phyloP scores from a whole-genome alignment of 2,329 filamentous ascomycete genomes.

The Ceratocystiopsis minuta region DNA sequence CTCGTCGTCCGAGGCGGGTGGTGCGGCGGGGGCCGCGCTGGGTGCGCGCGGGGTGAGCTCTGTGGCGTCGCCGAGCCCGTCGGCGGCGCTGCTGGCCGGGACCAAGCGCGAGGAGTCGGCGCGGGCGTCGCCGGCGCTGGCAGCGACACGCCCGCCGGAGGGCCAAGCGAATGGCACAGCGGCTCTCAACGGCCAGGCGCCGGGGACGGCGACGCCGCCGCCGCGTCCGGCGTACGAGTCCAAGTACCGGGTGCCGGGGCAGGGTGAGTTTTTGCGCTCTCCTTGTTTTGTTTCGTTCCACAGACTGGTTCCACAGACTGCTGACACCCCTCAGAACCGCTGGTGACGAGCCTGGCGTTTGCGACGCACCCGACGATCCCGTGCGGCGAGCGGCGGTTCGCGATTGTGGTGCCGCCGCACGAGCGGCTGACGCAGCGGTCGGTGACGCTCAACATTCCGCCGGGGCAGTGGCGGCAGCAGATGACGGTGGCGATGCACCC shows the following conservation, averaged over 20 bases:
- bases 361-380: slow-evolving; percentile 50
- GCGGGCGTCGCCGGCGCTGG: slow-evolving; percentile 17
- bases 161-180: neutral
- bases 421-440: slow-evolving; percentile 51
- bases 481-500: slow-evolving; percentile 48
- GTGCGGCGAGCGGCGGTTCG: slow-evolving; percentile 37
- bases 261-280: slow-evolving; percentile 19
- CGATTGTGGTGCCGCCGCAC: slow-evolving; percentile 47
- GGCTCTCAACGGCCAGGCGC: slow-evolving; percentile 7
- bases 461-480: slow-evolving; percentile 51
- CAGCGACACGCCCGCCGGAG: slow-evolving; percentile 4
- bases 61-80: slow-evolving; percentile 23
- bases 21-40: slow-evolving; percentile 12
- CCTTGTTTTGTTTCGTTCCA: no score
- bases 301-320: neutral
- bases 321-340: slow-evolving; percentile 31
- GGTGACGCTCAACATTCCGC: slow-evolving; percentile 50
- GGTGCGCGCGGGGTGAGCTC: slow-evolving; percentile 3
- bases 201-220: slow-evolving; percentile 14
- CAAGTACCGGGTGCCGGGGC: slow-evolving; percentile 21
- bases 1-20: slow-evolving; percentile 18
- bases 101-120: slow-evolving; percentile 19
- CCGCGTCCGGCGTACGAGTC: slow-evolving; percentile 15
- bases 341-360: slow-evolving; percentile 49
- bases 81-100: slow-evolving; percentile 12